Evolutionary conservation across 2,329 filamentous ascomycete species (phyloP).

Genomic region (Ophiostoma australiae): DNA sequence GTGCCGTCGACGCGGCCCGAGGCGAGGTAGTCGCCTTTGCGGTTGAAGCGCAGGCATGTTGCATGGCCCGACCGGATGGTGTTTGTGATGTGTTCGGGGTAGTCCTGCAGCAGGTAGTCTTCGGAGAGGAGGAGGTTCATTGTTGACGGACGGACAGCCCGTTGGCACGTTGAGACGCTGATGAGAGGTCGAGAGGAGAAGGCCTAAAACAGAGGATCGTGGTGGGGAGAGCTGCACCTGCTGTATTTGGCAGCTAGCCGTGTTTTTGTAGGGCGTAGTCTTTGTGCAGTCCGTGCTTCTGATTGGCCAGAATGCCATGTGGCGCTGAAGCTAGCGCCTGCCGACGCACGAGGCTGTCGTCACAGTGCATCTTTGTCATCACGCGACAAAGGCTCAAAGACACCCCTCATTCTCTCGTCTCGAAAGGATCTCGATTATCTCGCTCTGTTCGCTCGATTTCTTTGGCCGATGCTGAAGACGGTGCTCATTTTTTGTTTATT

Average conservation of each 20-base stretch:
- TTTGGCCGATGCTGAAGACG: not conserved
- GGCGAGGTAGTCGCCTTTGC: slow-evolving; percentile 88
- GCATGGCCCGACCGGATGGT: slow-evolving; percentile 71
- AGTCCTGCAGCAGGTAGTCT: slow-evolving; percentile 68
- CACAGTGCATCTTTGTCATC: slow-evolving; percentile 6
- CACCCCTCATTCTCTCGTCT: not conserved
- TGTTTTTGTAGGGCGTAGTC: not conserved
- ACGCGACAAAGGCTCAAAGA: slow-evolving; percentile 3
- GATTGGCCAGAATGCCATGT: not conserved
- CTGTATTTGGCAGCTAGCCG: not conserved
- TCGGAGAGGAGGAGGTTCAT: slow-evolving; percentile 60
- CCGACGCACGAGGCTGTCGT: slow-evolving; percentile 2
- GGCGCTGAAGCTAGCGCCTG: slow-evolving; percentile 12
- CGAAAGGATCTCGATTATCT: not conserved
- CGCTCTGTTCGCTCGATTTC: too few relatives aligned
- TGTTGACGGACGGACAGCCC: not conserved
- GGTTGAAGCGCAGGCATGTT: slow-evolving; percentile 77
- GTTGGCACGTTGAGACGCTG: not conserved
- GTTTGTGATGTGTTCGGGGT: slow-evolving; percentile 82
- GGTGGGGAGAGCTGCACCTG: slow-evolving; percentile 5
- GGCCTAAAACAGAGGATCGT: not conserved
- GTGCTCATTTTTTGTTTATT: not conserved
- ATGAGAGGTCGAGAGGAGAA: not conserved
- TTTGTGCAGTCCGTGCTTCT: not conserved
- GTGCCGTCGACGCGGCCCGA: slow-evolving; percentile 92